Percentiles rank a stretch among this genome's conserved stretches.
Evolutionary conservation across 1,284 basidiomycete species (phyloP).

Genomic region (Ganoderma multipileum): DNA sequence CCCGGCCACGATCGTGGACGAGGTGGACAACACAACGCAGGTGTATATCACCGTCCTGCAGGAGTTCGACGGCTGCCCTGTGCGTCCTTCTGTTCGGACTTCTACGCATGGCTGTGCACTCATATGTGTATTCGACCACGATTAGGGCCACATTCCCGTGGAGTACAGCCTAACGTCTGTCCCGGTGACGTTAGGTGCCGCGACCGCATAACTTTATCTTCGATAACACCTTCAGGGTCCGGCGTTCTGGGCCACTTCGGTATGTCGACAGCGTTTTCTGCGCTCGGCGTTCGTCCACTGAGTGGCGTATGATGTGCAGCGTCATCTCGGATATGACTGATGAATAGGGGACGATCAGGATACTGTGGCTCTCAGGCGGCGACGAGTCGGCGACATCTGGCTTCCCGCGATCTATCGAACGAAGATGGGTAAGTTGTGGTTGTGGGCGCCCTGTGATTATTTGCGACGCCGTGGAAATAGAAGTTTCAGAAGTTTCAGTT

Average conservation of each 20-base stretch:
- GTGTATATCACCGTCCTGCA: conserved; percentile 24
- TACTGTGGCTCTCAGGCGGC: not conserved
- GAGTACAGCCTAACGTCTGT: conserved; percentile 28
- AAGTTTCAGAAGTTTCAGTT: conserved; percentile 1
- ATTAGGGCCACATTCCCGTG: conserved; percentile 23
- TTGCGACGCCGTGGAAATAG: not conserved
- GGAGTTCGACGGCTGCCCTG: conserved; percentile 25
- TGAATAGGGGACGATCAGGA: not conserved
- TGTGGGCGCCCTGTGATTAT: not conserved
- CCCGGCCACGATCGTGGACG: conserved; percentile 6
- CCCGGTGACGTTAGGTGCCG: conserved; percentile 10
- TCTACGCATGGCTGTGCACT: not conserved
- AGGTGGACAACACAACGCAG: not conserved
- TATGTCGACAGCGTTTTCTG: not conserved
- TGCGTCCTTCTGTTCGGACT: conserved; percentile 10
- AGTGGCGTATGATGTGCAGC: not conserved
- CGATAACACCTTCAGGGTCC: not conserved
- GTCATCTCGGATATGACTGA: conserved; percentile 4
- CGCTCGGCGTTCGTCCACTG: not conserved
- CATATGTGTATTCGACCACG: not conserved
- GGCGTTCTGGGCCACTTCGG: not conserved
- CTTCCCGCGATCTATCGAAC: not conserved
- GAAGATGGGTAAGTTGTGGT: not conserved
- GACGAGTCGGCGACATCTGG: not conserved
- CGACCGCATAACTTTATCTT: not conserved